Evolutionary conservation across 2,329 filamentous ascomycete genomes (phyloP).

Genomic region (Monosporascus cannonballus): DNA sequence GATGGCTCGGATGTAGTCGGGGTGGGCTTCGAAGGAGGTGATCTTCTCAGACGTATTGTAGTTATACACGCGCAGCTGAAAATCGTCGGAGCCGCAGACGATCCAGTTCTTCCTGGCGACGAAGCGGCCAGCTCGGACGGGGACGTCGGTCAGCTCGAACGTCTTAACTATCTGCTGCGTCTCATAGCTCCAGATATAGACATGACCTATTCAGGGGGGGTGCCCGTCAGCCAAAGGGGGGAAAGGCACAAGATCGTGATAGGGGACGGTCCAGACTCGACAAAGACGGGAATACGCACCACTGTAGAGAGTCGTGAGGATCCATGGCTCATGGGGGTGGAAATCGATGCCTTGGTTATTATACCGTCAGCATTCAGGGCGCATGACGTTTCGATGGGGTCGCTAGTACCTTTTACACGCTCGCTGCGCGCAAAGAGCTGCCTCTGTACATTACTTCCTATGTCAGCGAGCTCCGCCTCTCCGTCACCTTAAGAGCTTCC

Average conservation of each 20-base stretch:
- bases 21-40: conserved; percentile 92
- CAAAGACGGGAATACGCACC: conserved; percentile 45
- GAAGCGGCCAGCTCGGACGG: conserved; percentile 93
- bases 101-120: conserved; percentile 99
- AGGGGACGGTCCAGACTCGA: background rate
- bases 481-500: background rate
- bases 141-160: conserved; percentile 97
- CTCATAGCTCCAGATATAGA: conserved; percentile 99
- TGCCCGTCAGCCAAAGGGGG: conserved; percentile 7
- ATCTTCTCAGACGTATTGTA: conserved; percentile 99
- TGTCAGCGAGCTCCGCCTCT: conserved; percentile 21
- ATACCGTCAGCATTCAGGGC: background rate
- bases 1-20: conserved; percentile 96
- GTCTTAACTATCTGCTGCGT: conserved; percentile 97
- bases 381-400: too few species aligned
- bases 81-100: conserved; percentile 91
- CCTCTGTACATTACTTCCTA: conserved; percentile 47
- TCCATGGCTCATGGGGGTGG: conserved; percentile 94
- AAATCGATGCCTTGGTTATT: conserved; percentile 66
- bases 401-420: conserved; percentile 68
- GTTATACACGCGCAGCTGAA: conserved; percentile 85
- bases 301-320: conserved; percentile 92
- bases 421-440: conserved; percentile 85
- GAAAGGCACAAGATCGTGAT: background rate
- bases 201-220: conserved; percentile 63